Evolutionary conservation across 176 grass and related monocot genomes (phyloP), one percentile per base, ranked within the genome.

Genomic region (Phyllostachys edulis): DNA sequence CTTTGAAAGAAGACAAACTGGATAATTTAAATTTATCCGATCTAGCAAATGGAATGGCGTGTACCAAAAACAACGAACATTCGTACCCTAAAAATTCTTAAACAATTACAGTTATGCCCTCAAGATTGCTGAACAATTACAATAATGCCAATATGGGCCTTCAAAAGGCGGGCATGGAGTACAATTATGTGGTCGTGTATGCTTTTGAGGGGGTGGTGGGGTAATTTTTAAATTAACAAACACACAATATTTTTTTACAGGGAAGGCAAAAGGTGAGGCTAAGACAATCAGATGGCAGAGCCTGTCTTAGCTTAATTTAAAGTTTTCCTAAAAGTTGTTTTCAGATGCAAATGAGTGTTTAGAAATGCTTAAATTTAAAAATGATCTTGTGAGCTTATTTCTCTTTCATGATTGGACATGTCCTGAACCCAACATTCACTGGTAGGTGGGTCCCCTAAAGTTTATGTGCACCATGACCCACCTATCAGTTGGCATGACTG

Each of bases 141-240:
- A 61, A n/a, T 32, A 29, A 20, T 75, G 75, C 85, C 87, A 83
- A 63, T 21, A 73, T 62, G 49, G 87, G 56, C 84, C 62, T 91
- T 85, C 61, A 64, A 91, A 91, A 91, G 80, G 80, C 49, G 67
- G 23, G 73, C 70, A 83, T 76, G 63, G 71, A 83, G 76, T 89
- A 74, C 86, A 84, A 91, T 88, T 85, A 82, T 87, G 69, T 57
- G 84, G 92, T 76, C 68, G 84, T 89, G 68, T 91, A 91, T 89
- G 83, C 89, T 91, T 94, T 94, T 94, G 89, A 91, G 84, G 87
- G 67, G 73, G 81, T 72, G 80, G 89, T 80, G 82, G 82, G 67
- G 84, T 87, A 71, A 87, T 91, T 89, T 73, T 46, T 76, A 78
- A 67, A 67, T 89, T 82, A 57, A 72, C 11, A 68, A 21, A 15